phyloP scores from a whole-genome alignment of 441 rosid genomes.

The Populus hybrid region DNA sequence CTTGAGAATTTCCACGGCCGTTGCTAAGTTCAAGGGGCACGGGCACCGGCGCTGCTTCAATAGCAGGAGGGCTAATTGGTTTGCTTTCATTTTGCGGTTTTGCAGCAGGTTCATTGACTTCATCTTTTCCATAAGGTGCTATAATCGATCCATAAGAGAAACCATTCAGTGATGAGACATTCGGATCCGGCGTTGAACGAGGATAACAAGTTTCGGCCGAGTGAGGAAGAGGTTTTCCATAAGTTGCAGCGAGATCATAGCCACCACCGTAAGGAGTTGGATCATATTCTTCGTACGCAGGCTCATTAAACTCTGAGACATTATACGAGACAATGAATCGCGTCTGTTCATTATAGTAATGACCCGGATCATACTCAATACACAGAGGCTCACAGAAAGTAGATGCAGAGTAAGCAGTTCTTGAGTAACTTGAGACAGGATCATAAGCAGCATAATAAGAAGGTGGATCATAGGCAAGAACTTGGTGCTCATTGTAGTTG shows the following conservation, averaged over 20 bases:
- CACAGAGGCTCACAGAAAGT: constrained; percentile 40
- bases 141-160: constrained; percentile 30
- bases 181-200: constrained; percentile 24
- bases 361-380: constrained; percentile 30
- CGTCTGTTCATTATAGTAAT: constrained; percentile 23
- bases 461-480: constrained; percentile 6
- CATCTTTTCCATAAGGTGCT: constrained; percentile 28
- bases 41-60: constrained; percentile 9
- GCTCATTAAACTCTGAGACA: constrained; percentile 38
- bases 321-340: constrained; percentile 40
- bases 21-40: not conserved
- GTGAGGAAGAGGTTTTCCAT: constrained; percentile 66
- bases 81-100: constrained; percentile 18
- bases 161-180: constrained; percentile 18
- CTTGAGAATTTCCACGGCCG: not conserved
- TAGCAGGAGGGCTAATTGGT: not conserved
- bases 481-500: constrained; percentile 2
- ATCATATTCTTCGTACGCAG: constrained; percentile 63
- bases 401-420: constrained; percentile 43
- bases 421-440: constrained; percentile 10
- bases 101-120: constrained; percentile 17
- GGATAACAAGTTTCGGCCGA: constrained; percentile 64
- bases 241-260: constrained; percentile 47
- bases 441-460: constrained; percentile 21
- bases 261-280: constrained; percentile 83